These are phyloP conservation scores for Xerocomus nothofagi DNA, from an alignment of 1,284 basidiomycete genomes.

Conservation along the genomic window DNA sequence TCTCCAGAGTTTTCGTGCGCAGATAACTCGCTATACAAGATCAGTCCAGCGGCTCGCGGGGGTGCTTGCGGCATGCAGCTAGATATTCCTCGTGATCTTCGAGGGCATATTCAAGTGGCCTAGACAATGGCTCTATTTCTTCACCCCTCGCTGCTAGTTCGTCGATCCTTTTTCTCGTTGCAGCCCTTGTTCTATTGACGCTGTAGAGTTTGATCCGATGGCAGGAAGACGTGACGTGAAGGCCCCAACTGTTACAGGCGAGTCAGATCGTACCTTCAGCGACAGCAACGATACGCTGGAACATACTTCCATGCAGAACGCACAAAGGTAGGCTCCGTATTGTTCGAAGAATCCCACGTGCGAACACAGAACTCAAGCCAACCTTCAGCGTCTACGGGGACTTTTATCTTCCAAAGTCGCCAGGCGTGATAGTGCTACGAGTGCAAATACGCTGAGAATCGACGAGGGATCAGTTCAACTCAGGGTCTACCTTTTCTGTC, in stretches of 20 bases:
- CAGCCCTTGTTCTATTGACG: slow-evolving; percentile 46
- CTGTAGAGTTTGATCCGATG: slow-evolving; percentile 57
- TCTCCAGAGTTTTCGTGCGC: background rate
- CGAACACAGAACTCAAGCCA: slow-evolving; percentile 61
- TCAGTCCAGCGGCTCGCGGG: slow-evolving; percentile 14
- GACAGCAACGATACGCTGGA: background rate
- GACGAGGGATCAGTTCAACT: background rate
- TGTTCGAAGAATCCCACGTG: slow-evolving; percentile 58
- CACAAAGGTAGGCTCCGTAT: slow-evolving; percentile 57
- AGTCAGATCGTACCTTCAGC: background rate
- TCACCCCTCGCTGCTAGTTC: slow-evolving; percentile 42
- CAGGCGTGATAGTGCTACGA: slow-evolving; percentile 53
- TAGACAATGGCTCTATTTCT: slow-evolving; percentile 12
- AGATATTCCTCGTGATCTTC: slow-evolving; percentile 14
- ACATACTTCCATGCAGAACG: slow-evolving; percentile 57
- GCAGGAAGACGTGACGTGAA: slow-evolving; percentile 56
- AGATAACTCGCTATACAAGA: background rate
- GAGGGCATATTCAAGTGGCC: slow-evolving; percentile 12
- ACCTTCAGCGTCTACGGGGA: slow-evolving; percentile 56
- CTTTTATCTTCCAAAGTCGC: slow-evolving; percentile 52
- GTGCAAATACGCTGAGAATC: background rate
- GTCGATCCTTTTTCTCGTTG: slow-evolving; percentile 43
- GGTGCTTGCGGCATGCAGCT: slow-evolving; percentile 7
- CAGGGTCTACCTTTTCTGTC: slow-evolving; percentile 17
- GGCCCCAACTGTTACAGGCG: slow-evolving; percentile 44